phyloP scores from a whole-genome alignment of 164 flowering plant genomes.

The Platanus orientalis region DNA sequence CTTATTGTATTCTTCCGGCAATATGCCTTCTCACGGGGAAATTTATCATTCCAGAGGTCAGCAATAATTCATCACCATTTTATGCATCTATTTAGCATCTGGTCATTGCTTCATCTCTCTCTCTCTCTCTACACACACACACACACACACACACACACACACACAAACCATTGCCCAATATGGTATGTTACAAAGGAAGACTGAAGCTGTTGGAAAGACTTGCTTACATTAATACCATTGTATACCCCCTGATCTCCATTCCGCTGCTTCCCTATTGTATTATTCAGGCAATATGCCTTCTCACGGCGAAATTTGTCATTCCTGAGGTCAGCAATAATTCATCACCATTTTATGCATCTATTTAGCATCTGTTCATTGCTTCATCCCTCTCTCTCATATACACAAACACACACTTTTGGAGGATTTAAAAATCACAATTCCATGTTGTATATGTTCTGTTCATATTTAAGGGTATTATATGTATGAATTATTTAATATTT shows the following conservation, averaged over 20 bases:
- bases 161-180: conserved; percentile 67
- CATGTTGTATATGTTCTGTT: no score
- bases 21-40: conserved; percentile 87
- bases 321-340: conserved; percentile 60
- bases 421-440: no score
- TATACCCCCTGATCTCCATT: conserved; percentile 84
- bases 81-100: background rate
- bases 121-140: no score
- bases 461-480: no score
- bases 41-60: conserved; percentile 94
- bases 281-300: conserved; percentile 92
- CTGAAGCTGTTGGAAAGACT: conserved; percentile 73
- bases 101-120: no score
- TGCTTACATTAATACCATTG: conserved; percentile 90
- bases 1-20: conserved; percentile 89
- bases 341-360: background rate
- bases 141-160: no score
- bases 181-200: conserved; percentile 93
- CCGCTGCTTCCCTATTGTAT: conserved; percentile 85
- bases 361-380: background rate
- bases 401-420: no score
- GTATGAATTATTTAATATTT: no score
- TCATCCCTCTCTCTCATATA: no score
- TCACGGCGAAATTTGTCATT: conserved; percentile 85
- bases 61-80: conserved; percentile 5